A percentile compares a stretch with the other conserved stretches of the same genome.
Conservation (phyloP, 2,329 filamentous ascomycete species). For the Sclerotinia trifoliorum region DNA sequence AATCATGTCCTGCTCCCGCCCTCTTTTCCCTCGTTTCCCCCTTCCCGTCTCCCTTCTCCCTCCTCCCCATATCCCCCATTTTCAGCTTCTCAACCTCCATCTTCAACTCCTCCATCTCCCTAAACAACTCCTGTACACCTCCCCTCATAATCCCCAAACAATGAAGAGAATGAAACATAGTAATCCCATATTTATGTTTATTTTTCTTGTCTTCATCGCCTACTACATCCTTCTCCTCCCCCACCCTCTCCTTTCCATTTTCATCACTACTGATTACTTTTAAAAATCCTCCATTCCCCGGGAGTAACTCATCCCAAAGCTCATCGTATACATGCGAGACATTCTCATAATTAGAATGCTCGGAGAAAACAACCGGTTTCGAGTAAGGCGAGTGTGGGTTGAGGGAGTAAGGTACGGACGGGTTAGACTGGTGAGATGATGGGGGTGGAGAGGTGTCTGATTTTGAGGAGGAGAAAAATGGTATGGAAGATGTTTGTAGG, state of each 20-base stretch:
- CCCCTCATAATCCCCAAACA: constrained; percentile 20
- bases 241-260: background rate
- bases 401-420: background rate
- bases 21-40: background rate
- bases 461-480: background rate
- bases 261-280: background rate
- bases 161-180: constrained; percentile 20
- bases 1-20: background rate
- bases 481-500: background rate
- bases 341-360: constrained; percentile 17
- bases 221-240: background rate
- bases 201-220: background rate
- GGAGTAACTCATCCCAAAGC: constrained; percentile 5
- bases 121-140: constrained; percentile 13
- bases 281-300: constrained; percentile 8
- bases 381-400: background rate
- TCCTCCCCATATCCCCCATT: background rate
- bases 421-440: background rate
- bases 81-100: background rate
- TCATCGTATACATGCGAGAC: constrained; percentile 7
- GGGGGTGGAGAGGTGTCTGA: background rate
- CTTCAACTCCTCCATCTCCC: constrained; percentile 13
- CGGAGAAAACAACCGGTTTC: background rate
- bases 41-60: background rate
- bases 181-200: constrained; percentile 11